Percentiles rank a stretch among this genome's conserved stretches.
phyloP scores from a whole-genome alignment of 1,139 yeast genomes.

The Yamadazyma triangularis region DNA sequence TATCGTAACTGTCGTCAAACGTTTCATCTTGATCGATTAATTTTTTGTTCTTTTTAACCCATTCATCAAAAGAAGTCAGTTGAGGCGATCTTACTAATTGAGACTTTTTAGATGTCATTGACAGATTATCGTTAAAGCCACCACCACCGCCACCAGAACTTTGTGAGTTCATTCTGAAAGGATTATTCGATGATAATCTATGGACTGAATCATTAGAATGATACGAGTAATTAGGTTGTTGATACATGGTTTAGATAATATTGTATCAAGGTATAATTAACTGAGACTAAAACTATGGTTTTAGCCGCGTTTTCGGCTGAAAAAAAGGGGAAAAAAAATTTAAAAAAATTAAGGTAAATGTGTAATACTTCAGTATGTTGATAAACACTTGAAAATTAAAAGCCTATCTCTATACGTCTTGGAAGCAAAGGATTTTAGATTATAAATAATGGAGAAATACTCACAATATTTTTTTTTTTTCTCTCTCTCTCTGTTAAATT shows the following conservation, averaged over 20 bases:
- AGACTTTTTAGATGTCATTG: constrained; percentile 12
- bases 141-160: constrained; percentile 4
- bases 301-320: not conserved
- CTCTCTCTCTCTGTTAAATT: too few relatives aligned
- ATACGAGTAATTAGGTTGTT: constrained; percentile 35
- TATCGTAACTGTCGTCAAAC: constrained; percentile 22
- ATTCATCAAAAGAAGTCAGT: constrained; percentile 37
- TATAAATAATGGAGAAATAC: too few relatives aligned
- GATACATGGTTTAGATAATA: constrained; percentile 24
- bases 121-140: constrained; percentile 7
- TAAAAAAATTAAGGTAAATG: too few relatives aligned
- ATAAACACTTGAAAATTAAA: too few relatives aligned
- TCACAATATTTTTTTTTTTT: too few relatives aligned
- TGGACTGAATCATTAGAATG: constrained; percentile 37
- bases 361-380: not conserved
- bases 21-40: constrained; percentile 41
- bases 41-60: constrained; percentile 48
- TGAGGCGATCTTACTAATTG: constrained; percentile 17
- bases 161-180: constrained; percentile 37
- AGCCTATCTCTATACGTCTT: too few relatives aligned
- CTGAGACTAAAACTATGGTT: too few relatives aligned
- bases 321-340: constrained; percentile 1
- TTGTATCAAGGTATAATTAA: not conserved
- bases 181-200: constrained; percentile 56
- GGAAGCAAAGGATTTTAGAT: too few relatives aligned